Base-by-base conservation (phyloP, 1,139 yeast species). In the Eremothecium gossypii region DNA sequence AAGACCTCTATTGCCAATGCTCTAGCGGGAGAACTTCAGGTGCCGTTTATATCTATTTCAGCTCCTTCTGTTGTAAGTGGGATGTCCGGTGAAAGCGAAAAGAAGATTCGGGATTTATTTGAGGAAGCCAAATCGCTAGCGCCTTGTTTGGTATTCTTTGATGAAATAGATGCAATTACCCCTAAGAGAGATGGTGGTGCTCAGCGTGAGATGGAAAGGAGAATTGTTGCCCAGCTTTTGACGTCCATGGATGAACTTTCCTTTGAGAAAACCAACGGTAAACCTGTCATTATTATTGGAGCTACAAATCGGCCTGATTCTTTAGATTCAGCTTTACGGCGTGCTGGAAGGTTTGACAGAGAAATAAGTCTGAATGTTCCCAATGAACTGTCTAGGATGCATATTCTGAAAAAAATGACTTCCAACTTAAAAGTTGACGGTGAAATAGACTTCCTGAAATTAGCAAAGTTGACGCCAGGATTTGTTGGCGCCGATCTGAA, bases 31-130 rank as follows among this genome's bases (percentile, higher is more conserved):
- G 96, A 91, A 58, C 70, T 91, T 35, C 85, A 86, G 49, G 95
- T 91, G 0, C 96, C 98, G 0, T 91, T 93, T 57, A 77, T 91
- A 27, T 82, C 83, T 39, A 74, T 91, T 1, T 83, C 95, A 14
- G 98, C 99, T 0, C 98, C 98, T 1, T 83, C 96, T 1, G 86
- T 93, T 6, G 97, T 91, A 0, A 84, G 96, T 45, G 98, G 99
- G n/a, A 91, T 91, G 98, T 85, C 96, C n/a, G 98, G 98, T 36
- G 99, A 91, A 63, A 80, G 93, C 45, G 98, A 93, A 60, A 91
- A 91, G 68, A 89, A 89, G 59, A 71, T 91, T 12, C 71, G 98
- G 49, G 98, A 91, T 49, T 70, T 91, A 33, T 91, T 91, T 56
- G 96, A 87, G 36, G 98, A 93, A 58, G 98, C 98, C 2, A 83